Evolutionary conservation across 2,329 filamentous ascomycete genomes (phyloP).

Genomic region (Aspergillus japonicus): DNA sequence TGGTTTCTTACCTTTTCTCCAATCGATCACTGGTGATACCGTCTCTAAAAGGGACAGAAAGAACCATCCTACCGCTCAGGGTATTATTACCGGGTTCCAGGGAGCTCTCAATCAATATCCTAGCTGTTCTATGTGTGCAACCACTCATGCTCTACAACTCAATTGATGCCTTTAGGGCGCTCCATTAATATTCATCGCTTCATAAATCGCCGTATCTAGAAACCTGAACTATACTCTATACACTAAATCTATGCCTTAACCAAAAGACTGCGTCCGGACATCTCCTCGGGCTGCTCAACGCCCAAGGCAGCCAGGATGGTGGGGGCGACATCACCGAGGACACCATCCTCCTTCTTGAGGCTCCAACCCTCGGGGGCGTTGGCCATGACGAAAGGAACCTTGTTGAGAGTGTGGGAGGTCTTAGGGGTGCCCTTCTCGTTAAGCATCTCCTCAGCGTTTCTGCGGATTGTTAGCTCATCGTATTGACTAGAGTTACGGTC

Average conservation of each 20-base stretch:
- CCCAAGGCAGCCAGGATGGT: conserved; percentile 91
- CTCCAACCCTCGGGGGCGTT: conserved; percentile 90
- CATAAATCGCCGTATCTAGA: conserved; percentile 25
- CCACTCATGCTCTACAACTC: neutral
- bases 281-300: conserved; percentile 82
- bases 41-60: neutral
- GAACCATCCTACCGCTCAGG: neutral
- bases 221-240: conserved; percentile 19
- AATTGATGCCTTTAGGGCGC: conserved; percentile 7
- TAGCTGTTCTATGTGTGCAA: neutral
- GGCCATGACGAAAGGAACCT: conserved; percentile 96
- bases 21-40: neutral
- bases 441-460: conserved; percentile 98
- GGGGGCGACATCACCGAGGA: conserved; percentile 97
- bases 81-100: neutral
- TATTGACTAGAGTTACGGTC: neutral
- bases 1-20: neutral
- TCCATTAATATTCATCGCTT: conserved; percentile 24
- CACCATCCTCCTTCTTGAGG: conserved; percentile 77
- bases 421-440: conserved; percentile 94
- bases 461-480: conserved; percentile 22
- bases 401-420: conserved; percentile 97
- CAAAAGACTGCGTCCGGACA: conserved; percentile 83
- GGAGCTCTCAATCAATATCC: neutral
- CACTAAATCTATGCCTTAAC: conserved; percentile 56